Evolutionary conservation across 1,284 basidiomycete genomes (phyloP).

Genomic region (Meira nashicola): DNA sequence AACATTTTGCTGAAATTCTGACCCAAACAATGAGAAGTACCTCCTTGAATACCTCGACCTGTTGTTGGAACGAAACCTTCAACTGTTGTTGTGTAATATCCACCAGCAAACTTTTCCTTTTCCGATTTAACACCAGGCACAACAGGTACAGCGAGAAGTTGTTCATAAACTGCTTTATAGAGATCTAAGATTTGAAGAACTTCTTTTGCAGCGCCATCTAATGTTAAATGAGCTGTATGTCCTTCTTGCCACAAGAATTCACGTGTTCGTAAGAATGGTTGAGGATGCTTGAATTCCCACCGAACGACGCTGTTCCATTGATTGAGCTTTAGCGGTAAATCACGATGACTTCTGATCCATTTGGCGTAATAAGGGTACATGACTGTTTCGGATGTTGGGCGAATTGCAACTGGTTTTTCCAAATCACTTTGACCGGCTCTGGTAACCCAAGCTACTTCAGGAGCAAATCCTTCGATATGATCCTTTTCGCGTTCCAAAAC

Average conservation of each 20-base stretch:
- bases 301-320: conserved; percentile 99
- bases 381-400: conserved; percentile 94
- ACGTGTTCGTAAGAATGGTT: conserved; percentile 96
- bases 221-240: conserved; percentile 88
- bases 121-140: conserved; percentile 95
- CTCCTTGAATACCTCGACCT: conserved; percentile 94
- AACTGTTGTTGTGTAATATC: conserved; percentile 93
- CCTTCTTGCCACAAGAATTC: conserved; percentile 99
- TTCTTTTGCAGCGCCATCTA: conserved; percentile 82
- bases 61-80: conserved; percentile 97
- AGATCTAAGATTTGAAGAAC: conserved; percentile 91
- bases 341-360: conserved; percentile 97
- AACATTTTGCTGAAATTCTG: conserved; percentile 99
- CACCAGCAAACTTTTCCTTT: conserved; percentile 99
- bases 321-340: conserved; percentile 93
- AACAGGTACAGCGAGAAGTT: conserved; percentile 93
- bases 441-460: conserved; percentile 99
- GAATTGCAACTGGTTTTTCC: conserved; percentile 94
- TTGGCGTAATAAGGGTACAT: conserved; percentile 94
- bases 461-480: conserved; percentile 99
- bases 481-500: conserved; percentile 96
- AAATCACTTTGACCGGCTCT: conserved; percentile 86
- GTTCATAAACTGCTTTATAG: conserved; percentile 93
- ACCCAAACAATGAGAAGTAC: conserved; percentile 94
- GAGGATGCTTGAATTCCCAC: conserved; percentile 99